Evolutionary conservation across 1,284 basidiomycete species (phyloP).

Genomic region (Moniliella sp.): DNA sequence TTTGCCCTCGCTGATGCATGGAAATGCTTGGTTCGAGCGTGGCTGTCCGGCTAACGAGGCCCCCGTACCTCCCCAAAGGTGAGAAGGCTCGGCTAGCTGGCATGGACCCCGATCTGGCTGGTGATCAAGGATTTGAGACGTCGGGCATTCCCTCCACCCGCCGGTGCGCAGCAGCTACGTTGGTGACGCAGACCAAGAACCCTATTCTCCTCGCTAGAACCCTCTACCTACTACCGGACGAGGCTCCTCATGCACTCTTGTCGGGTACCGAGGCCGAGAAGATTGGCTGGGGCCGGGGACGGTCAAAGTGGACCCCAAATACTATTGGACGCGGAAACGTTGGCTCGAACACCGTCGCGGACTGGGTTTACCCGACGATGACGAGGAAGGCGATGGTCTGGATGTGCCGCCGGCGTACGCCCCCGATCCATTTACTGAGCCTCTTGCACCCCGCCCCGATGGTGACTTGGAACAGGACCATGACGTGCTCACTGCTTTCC

Average conservation of each 20-base stretch:
- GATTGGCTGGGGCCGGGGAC: conserved; percentile 35
- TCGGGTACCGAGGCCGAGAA: conserved; percentile 47
- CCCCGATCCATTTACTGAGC: neutral
- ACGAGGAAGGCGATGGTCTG: neutral
- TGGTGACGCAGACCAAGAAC: conserved; percentile 49
- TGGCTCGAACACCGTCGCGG: conserved; percentile 9
- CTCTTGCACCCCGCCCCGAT: conserved; percentile 4
- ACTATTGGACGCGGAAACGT: conserved; percentile 8
- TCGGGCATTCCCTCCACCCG: conserved; percentile 36
- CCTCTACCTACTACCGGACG: conserved; percentile 46
- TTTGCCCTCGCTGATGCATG: neutral
- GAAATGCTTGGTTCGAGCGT: neutral
- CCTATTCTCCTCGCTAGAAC: conserved; percentile 50
- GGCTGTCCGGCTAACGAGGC: conserved; percentile 24
- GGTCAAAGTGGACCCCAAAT: conserved; percentile 3
- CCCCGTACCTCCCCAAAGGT: neutral
- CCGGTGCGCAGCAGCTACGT: conserved; percentile 46
- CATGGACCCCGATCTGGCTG: no score
- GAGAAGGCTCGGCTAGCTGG: no score
- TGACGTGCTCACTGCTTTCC: conserved; percentile 4
- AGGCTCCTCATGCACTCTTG: conserved; percentile 48
- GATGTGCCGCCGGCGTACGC: neutral
- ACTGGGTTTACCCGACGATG: conserved; percentile 4
- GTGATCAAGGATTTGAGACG: no score
- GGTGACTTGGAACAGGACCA: no score